A percentile compares a stretch with the other conserved stretches of the same genome.
Evolutionary conservation across 2,329 filamentous ascomycete species (phyloP).

Genomic region (Fusarium sp.): DNA sequence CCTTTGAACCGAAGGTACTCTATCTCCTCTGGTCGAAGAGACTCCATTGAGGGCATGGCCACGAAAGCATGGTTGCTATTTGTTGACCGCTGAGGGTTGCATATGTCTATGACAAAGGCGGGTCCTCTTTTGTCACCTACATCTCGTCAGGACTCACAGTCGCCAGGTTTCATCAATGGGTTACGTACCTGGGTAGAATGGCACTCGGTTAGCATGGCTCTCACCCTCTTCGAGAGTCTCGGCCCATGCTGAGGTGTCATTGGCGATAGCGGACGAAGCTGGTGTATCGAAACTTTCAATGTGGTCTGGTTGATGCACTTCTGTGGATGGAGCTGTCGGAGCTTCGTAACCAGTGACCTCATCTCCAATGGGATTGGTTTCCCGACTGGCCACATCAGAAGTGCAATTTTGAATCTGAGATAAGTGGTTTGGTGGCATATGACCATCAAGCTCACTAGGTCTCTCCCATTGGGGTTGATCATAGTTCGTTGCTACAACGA

Average conservation of each 20-base stretch:
- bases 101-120: conserved; percentile 11
- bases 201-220: neutral
- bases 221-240: neutral
- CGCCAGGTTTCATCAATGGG: no score
- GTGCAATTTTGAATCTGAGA: neutral
- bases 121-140: conserved; percentile 6
- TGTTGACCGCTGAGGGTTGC: neutral
- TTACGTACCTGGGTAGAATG: neutral
- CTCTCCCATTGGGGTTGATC: neutral
- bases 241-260: neutral
- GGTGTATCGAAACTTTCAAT: neutral
- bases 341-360: neutral
- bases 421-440: neutral
- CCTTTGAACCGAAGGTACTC: conserved; percentile 28
- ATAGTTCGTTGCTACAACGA: conserved; percentile 4
- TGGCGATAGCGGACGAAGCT: neutral
- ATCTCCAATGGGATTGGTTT: neutral
- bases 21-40: conserved; percentile 14
- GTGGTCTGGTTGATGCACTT: neutral
- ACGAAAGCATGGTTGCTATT: neutral
- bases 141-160: neutral
- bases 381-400: neutral
- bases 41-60: neutral
- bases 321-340: neutral
- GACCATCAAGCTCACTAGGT: neutral